Evolutionary conservation across 305 asterid species (phyloP), one percentile per base, ranked within the genome.

Genomic region (Fraxinus paxiana): DNA sequence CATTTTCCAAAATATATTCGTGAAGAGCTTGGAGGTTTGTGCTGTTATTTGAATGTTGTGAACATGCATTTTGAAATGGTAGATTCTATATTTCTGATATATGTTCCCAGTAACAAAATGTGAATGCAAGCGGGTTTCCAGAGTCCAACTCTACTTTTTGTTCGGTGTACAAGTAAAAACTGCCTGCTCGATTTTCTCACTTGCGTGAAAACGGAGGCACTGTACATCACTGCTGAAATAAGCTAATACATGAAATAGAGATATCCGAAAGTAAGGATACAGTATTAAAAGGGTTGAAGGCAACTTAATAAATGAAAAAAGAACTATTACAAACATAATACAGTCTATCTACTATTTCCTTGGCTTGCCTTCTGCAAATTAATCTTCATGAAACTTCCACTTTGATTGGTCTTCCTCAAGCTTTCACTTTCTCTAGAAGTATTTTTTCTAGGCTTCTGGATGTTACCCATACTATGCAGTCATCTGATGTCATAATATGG

Each of bases 1-100:
- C 88, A 94, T 94, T 79, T 94, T 94, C 86, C 98, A 93, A 87
- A 86, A 85, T 80, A 94, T 94, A 46, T 94, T 87, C 84, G 98
- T 94, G 74, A 93, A 91, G 90, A 82, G 92, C 89, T 85, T 94
- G 90, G 98, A 96, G 98, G 98, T 94, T 81, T 81, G 88, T 83
- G 72, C 71, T 81, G 48, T 77, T 83, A 43, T 78, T 79, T 71
- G 51, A 73, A 76, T 74, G 61, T 77, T 82, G 33, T 76, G 43
- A 78, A 76, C 20, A 51, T 76, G 77, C 75, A 77, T 82, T 28
- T 13, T 33, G 26, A 63, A 77, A n/a, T 78, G 34, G 28, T 81
- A 30, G 79, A 69, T 34, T 76, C 20, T 69, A 22, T 10, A 56
- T 46, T 56, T 79, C 35, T 59, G 46, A 65, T 76, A 67, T 75